Evolutionary conservation across 2,329 filamentous ascomycete genomes (phyloP), one percentile per base, ranked within the genome.

Genomic region (Botrytis elliptica): DNA sequence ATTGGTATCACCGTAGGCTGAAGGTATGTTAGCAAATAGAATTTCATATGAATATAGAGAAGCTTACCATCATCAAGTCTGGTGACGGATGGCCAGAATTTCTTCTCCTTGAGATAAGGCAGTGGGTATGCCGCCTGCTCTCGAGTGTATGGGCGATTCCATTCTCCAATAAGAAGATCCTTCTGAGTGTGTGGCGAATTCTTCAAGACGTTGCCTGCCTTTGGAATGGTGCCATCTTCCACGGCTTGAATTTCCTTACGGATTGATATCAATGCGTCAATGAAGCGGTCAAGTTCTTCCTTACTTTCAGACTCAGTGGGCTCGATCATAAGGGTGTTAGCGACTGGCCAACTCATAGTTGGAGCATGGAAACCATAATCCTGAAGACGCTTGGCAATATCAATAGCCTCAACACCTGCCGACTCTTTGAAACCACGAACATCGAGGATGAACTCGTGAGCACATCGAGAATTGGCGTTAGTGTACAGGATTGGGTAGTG

Each of bases 291-390:
- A 3, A 98, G 89, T 85, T 98, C 95, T 76, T 92, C 92, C 82
- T 96, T 95, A 83, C 89, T 93, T 86, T 98, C 95, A 22, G 92
- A 95, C 84, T 98, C 95, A 0, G 95, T 98, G 3, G 95, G 95
- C 85, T 98, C 95, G 77, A 98, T 97, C 95, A 98, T 98, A 63
- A 98, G 89, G 0, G 95, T 98, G 84, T 97, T 97, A 70, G 93
- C 89, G 3, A 98, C 94, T 1, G 95, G 95, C 93, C 93, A 98
- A 82, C 91, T 94, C 95, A 98, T 98, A 71, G 95, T 98, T 0
- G 95, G 95, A 1, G 95, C 93, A 83, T 98, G 95, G 89, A 98
- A 98, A 60, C 95, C 95, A 82, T 97, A 98, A 82, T 98, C 95
- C 84, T 98, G 95, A 33, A 98, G 89, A 76, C 95, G 93, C 87